Evolutionary conservation across 1,284 basidiomycete species (phyloP).

Genomic region (Ceratobasidium sp.): DNA sequence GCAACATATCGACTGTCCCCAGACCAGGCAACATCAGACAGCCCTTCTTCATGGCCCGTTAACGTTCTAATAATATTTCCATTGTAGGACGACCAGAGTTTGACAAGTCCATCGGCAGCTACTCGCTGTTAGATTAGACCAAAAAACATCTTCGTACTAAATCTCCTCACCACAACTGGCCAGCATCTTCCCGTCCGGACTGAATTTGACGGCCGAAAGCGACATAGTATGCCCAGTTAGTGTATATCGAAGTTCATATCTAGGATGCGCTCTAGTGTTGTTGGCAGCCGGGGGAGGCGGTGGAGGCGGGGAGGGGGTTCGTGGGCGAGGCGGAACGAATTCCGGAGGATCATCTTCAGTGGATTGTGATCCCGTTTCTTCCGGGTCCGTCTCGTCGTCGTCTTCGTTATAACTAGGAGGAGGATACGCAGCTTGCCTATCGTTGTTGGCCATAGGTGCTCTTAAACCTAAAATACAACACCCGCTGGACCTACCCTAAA

Average conservation of each 20-base stretch:
- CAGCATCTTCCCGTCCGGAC: constrained; percentile 77
- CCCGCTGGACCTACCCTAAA: constrained; percentile 27
- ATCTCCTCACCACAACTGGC: constrained; percentile 76
- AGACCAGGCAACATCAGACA: constrained; percentile 92
- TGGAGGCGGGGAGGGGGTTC: constrained; percentile 52
- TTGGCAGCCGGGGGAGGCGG: constrained; percentile 52
- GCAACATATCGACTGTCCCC: constrained; percentile 84
- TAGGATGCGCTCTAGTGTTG: constrained; percentile 61
- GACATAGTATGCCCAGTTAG: constrained; percentile 80
- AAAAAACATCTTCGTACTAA: not conserved
- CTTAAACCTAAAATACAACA: not conserved
- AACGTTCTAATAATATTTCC: constrained; percentile 80
- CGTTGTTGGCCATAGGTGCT: constrained; percentile 42
- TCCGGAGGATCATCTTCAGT: constrained; percentile 85
- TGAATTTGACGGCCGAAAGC: constrained; percentile 83
- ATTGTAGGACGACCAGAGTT: constrained; percentile 79
- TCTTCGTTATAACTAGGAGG: constrained; percentile 35
- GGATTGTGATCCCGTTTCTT: constrained; percentile 82
- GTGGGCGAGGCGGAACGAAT: constrained; percentile 60
- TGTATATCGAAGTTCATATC: constrained; percentile 74
- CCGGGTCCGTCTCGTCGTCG: constrained; percentile 60
- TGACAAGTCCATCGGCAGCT: constrained; percentile 85
- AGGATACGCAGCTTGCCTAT: constrained; percentile 37
- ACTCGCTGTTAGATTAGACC: constrained; percentile 48
- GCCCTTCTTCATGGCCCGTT: constrained; percentile 80